phyloP scores from a whole-genome alignment of 2,329 filamentous ascomycete species.

The Paraphoma chrysanthemicola region DNA sequence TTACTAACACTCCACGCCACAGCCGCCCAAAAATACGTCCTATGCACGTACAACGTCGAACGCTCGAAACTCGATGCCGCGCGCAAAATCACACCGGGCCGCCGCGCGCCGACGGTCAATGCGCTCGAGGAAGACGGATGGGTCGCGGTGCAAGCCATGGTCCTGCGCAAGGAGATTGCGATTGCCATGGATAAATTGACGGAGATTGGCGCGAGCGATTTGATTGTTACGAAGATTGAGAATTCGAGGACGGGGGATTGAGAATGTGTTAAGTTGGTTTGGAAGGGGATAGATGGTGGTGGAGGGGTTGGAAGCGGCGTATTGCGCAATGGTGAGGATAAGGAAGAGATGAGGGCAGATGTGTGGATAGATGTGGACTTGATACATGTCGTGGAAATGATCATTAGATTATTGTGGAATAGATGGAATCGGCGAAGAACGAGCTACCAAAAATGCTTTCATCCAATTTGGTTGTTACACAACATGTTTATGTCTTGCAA shows the following conservation, averaged over 20 bases:
- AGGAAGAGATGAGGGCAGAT: no score
- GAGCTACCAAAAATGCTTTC: no score
- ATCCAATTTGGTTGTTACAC: no score
- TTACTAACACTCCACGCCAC: background rate
- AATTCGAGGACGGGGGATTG: constrained; percentile 64
- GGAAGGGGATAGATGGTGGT: background rate
- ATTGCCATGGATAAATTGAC: constrained; percentile 85
- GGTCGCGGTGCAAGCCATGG: constrained; percentile 96
- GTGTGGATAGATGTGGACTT: no score
- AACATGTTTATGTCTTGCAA: no score
- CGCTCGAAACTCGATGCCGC: constrained; percentile 71
- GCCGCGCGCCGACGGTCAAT: constrained; percentile 92
- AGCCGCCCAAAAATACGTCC: constrained; percentile 88
- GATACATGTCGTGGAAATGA: no score
- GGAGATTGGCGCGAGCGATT: constrained; percentile 79
- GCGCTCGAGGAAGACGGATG: constrained; percentile 85
- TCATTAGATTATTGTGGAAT: no score
- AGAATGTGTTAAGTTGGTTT: background rate
- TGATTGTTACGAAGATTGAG: constrained; percentile 83
- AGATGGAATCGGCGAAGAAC: no score
- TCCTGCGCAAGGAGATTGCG: constrained; percentile 85
- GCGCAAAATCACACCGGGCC: constrained; percentile 84
- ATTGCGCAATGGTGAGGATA: no score
- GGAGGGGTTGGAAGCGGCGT: background rate
- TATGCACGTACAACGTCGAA: constrained; percentile 95